A percentile compares a stretch with the other conserved stretches of the same genome.
These are phyloP conservation scores for Conringia planisiliqua DNA, from an alignment of 345 rosid genomes.

Conservation along the genomic window DNA sequence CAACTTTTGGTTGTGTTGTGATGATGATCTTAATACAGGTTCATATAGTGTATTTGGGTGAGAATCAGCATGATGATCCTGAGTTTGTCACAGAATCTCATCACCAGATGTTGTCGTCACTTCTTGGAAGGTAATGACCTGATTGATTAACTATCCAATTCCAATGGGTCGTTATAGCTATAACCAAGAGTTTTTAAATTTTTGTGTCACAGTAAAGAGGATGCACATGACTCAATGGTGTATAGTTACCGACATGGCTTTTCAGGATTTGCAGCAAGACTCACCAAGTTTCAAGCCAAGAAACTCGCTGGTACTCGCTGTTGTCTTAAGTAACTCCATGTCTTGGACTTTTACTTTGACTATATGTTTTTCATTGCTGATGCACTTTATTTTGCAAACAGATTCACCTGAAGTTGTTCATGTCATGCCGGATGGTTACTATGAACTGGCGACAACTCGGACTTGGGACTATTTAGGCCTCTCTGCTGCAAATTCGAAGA, in stretches of 20 bases:
- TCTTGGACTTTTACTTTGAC: background rate
- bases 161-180: background rate
- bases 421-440: conserved; percentile 31
- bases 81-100: conserved; percentile 25
- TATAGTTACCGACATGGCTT: conserved; percentile 44
- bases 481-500: conserved; percentile 18
- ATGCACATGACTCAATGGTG: conserved; percentile 41
- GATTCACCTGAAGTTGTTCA: conserved; percentile 39
- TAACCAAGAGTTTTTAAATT: background rate
- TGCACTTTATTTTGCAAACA: background rate
- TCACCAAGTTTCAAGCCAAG: conserved; percentile 40
- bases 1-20: background rate
- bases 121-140: conserved; percentile 25
- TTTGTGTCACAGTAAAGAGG: conserved; percentile 28
- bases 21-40: background rate
- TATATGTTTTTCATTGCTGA: background rate
- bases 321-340: background rate
- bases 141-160: background rate
- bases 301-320: conserved; percentile 31
- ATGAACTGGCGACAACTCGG: conserved; percentile 38
- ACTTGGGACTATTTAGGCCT: conserved; percentile 44
- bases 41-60: conserved; percentile 21
- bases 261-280: conserved; percentile 51
- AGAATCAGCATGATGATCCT: conserved; percentile 35
- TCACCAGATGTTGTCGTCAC: conserved; percentile 27